phyloP scores from a whole-genome alignment of 352 stramenopile species.

The Globisporangium lucens region DNA sequence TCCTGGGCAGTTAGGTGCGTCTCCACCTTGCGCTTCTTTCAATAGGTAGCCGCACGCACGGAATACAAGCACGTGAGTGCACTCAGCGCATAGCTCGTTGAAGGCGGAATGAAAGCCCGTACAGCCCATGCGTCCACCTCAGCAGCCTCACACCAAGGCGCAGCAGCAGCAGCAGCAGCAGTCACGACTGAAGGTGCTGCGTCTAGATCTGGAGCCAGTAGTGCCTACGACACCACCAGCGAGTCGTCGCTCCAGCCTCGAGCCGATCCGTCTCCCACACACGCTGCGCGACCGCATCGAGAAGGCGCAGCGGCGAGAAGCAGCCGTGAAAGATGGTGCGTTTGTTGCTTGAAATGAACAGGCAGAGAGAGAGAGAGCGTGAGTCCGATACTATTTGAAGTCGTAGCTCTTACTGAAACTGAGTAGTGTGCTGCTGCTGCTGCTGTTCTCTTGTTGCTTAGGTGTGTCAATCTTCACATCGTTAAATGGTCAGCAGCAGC shows the following conservation, averaged over 20 bases:
- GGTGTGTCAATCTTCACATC: slow-evolving; percentile 57
- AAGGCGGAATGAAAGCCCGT: background rate
- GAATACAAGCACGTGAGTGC: background rate
- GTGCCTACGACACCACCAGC: background rate
- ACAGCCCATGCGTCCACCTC: background rate
- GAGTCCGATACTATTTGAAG: background rate
- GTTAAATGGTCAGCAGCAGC: slow-evolving; percentile 16
- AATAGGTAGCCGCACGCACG: background rate
- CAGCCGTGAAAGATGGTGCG: slow-evolving; percentile 63
- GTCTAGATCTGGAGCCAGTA: background rate
- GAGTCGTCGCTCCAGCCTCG: slow-evolving; percentile 26
- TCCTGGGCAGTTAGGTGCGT: background rate
- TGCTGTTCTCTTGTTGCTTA: slow-evolving; percentile 11
- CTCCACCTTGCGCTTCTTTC: background rate
- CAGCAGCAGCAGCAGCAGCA: background rate
- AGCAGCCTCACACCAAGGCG: background rate
- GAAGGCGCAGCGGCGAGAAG: slow-evolving; percentile 55
- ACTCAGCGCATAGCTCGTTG: background rate
- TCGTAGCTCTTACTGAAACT: background rate
- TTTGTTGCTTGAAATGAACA: background rate
- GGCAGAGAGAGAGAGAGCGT: background rate
- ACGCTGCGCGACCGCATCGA: slow-evolving; percentile 67
- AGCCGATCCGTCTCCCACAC: slow-evolving; percentile 48
- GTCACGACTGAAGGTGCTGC: background rate
- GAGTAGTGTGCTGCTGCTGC: background rate